phyloP scores from a whole-genome alignment of 345 rosid genomes.

The Cochlearia excelsa region DNA sequence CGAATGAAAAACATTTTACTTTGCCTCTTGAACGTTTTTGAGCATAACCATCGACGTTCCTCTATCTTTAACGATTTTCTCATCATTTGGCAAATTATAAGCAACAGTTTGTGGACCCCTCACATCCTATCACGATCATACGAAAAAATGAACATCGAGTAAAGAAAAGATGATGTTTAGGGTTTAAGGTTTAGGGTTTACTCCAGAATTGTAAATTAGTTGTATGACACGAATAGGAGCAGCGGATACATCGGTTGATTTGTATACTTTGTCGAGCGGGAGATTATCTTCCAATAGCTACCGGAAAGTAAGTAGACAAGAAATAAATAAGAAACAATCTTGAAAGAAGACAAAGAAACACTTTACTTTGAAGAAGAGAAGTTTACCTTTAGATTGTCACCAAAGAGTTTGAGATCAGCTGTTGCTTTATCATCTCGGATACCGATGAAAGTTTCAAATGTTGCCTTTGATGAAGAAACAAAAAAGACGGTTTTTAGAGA shows the following conservation, averaged over 20 bases:
- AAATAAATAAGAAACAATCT: constrained; percentile 3
- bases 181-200: constrained; percentile 41
- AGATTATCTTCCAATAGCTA: constrained; percentile 86
- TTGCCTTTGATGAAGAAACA: constrained; percentile 48
- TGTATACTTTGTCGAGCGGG: constrained; percentile 73
- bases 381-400: constrained; percentile 75
- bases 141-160: constrained; percentile 17
- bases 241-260: constrained; percentile 65
- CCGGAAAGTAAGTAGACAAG: constrained; percentile 7
- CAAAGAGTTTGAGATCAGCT: constrained; percentile 76
- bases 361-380: constrained; percentile 3
- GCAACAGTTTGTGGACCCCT: constrained; percentile 97
- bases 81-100: constrained; percentile 92
- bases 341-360: constrained; percentile 2
- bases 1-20: constrained; percentile 43
- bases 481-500: constrained; percentile 11
- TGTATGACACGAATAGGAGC: constrained; percentile 93
- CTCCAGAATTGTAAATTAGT: constrained; percentile 82
- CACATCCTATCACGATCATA: constrained; percentile 61
- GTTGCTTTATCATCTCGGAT: constrained; percentile 82
- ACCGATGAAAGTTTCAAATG: constrained; percentile 89
- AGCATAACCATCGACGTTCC: constrained; percentile 98
- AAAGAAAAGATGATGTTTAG: constrained; percentile 18
- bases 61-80: constrained; percentile 77
- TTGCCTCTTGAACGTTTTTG: constrained; percentile 83